Percentiles rank a stretch among this genome's conserved stretches.
These are phyloP conservation scores for Zea mays DNA, from an alignment of 176 grass and related monocot genomes.

Conservation along the genomic window Zm-B73-REFERENCE-NAM-5.0 NC_050102.1:122948501-122949000, in stretches of 20 bases:
- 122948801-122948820: constrained; percentile 21
- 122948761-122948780: constrained; percentile 8
- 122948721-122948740: not conserved
- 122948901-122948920: too few relatives aligned
- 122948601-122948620: not conserved
- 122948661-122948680: constrained; percentile 24
- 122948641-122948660: constrained; percentile 25
- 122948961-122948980: too few relatives aligned
- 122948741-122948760: not conserved
- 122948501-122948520: too few relatives aligned
- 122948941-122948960: too few relatives aligned
- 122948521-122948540: too few relatives aligned
- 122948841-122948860: too few relatives aligned
- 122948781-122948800: constrained; percentile 21
- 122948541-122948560: not conserved
- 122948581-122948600: not conserved
- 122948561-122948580: too few relatives aligned
- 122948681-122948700: constrained; percentile 35
- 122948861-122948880: too few relatives aligned
- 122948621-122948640: constrained; percentile 21
- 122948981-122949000: too few relatives aligned
- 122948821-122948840: not conserved
- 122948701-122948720: not conserved
- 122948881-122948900: too few relatives aligned
- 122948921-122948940: too few relatives aligned